Evolutionary conservation across 176 grass and related monocot species (phyloP), one percentile per base, ranked within the genome.

Genomic region (Olyra latifolia): DNA sequence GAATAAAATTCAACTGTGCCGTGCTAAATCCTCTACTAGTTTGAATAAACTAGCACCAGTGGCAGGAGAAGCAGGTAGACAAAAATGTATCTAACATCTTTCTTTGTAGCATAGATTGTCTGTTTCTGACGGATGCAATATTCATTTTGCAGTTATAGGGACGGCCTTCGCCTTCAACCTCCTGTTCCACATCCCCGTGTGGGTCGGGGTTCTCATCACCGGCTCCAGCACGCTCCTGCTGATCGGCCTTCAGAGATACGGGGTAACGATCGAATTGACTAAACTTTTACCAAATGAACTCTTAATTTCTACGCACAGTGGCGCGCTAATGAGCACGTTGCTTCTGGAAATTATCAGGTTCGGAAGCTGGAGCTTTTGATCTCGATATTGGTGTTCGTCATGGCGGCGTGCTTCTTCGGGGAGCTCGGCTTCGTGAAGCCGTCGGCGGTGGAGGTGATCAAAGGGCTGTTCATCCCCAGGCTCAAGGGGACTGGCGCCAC

Each of bases 191-290:
- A 98, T 98, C 28, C 95, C 95, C 0, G 27, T 98, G 11, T 98
- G 95, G 95, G 84, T 59, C 13, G 95, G 95, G 23, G 95, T 98
- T 62, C 95, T 98, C 16, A 98, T 98, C 74, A 94, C 95, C 7
- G 95, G 95, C 15, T 68, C 89, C 19, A 98, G 92, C 60, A 95
- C 95, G 32, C 92, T 98, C 0, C 74, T 98, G 7, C 90, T 98
- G 2, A 82, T 98, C 7, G 92, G 92, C 2, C 63, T 98, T 5
- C 95, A 98, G 62, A 92, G 28, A 89, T 98, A 93, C 40, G 95
- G 95, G 66, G 95, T 98, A n/a, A n/a, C n/a, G n/a, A n/a, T n/a
- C n/a, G n/a, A n/a, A n/a, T n/a, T n/a, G n/a, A n/a, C n/a, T n/a
- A n/a, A n/a, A n/a, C n/a, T n/a, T n/a, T n/a, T n/a, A n/a, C n/a